These are phyloP conservation scores for Madurella mycetomatis DNA, from an alignment of 2,329 filamentous ascomycete genomes.

Conservation along the genomic window DNA sequence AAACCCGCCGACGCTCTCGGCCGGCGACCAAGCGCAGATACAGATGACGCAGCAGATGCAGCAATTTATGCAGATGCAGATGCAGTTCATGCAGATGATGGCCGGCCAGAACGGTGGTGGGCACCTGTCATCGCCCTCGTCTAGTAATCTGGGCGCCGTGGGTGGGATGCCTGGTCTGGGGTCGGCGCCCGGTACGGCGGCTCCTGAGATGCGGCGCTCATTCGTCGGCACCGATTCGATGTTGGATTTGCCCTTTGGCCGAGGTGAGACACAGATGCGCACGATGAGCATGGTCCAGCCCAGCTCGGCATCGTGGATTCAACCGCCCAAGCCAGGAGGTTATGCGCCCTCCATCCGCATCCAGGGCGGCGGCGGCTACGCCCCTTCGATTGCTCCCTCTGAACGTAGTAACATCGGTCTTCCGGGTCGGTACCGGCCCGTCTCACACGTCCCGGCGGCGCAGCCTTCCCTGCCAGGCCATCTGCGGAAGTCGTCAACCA, in stretches of 20 bases:
- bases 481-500: conserved; percentile 38
- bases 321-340: conserved; percentile 38
- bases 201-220: conserved; percentile 38
- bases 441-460: conserved; percentile 58
- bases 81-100: conserved; percentile 91
- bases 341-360: conserved; percentile 49
- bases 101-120: conserved; percentile 36
- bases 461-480: conserved; percentile 28
- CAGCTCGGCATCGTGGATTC: conserved; percentile 55
- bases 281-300: conserved; percentile 84
- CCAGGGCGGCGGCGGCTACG: conserved; percentile 58
- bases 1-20: conserved; percentile 41
- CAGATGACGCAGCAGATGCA: conserved; percentile 81
- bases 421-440: conserved; percentile 84
- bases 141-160: conserved; percentile 28
- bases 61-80: conserved; percentile 89
- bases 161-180: conserved; percentile 40
- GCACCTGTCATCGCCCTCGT: conserved; percentile 26
- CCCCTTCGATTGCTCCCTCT: conserved; percentile 88
- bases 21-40: conserved; percentile 69
- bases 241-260: conserved; percentile 38
- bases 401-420: conserved; percentile 92
- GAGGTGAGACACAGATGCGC: conserved; percentile 48
- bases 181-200: conserved; percentile 28
- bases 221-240: conserved; percentile 43